A percentile compares a stretch with the other conserved stretches of the same genome.
phyloP scores from a whole-genome alignment of 768 basidiomycete genomes.

The Hemileccinum impolitum region DNA sequence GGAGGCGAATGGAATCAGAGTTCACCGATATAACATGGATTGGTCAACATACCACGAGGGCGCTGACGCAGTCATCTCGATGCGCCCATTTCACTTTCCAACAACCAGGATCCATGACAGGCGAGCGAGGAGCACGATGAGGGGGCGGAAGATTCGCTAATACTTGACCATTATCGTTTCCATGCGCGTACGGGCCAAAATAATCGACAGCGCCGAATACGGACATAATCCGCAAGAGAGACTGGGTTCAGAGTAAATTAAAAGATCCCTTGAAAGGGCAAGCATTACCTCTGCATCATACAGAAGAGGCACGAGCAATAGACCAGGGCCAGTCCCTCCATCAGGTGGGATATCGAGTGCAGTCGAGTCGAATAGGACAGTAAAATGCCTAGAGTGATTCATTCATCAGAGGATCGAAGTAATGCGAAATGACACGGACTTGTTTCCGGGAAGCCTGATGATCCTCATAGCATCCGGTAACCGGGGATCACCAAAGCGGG shows the following conservation, averaged over 20 bases:
- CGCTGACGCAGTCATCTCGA: conserved; percentile 70
- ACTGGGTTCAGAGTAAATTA: conserved; percentile 33
- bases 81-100: conserved; percentile 82
- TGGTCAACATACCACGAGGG: conserved; percentile 55
- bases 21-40: background rate
- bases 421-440: conserved; percentile 34
- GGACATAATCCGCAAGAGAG: conserved; percentile 46
- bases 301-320: conserved; percentile 55
- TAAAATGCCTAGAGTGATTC: conserved; percentile 31
- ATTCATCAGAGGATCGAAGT: background rate
- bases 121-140: conserved; percentile 54
- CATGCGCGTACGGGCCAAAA: conserved; percentile 36
- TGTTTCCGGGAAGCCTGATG: conserved; percentile 49
- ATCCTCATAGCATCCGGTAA: conserved; percentile 62
- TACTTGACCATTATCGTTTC: conserved; percentile 18
- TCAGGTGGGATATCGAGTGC: conserved; percentile 33
- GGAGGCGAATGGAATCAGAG: background rate
- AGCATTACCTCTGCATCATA: conserved; percentile 56
- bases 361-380: conserved; percentile 53
- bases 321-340: conserved; percentile 16
- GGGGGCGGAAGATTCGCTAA: conserved; percentile 38
- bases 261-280: background rate
- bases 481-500: conserved; percentile 40
- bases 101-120: conserved; percentile 55
- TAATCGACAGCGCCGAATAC: conserved; percentile 67